These are phyloP conservation scores for Kandelia obovata DNA, from an alignment of 345 rosid genomes.

Conservation along the genomic window DNA sequence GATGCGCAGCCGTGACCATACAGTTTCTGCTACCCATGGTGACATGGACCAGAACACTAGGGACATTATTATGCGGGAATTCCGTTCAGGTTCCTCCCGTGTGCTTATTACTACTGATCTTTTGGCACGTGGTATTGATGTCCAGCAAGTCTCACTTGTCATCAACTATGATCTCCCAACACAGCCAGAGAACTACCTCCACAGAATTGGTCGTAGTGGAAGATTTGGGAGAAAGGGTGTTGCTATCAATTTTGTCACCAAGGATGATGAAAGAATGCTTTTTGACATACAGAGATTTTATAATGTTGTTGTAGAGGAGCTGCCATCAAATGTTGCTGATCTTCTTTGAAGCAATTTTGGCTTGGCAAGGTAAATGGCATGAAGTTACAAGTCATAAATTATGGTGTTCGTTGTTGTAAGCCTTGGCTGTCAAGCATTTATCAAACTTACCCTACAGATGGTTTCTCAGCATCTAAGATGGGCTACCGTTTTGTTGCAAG, in stretches of 20 bases:
- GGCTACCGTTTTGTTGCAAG: constrained; percentile 18
- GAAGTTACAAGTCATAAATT: background rate
- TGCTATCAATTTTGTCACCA: constrained; percentile 36
- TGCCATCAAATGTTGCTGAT: constrained; percentile 25
- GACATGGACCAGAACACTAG: constrained; percentile 93
- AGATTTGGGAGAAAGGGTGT: constrained; percentile 89
- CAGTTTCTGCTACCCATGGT: constrained; percentile 88
- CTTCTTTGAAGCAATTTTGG: constrained; percentile 20
- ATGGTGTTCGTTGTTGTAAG: background rate
- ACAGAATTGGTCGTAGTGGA: constrained; percentile 82
- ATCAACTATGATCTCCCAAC: constrained; percentile 85
- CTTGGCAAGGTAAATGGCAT: constrained; percentile 15
- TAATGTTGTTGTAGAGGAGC: constrained; percentile 19
- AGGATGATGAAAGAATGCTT: constrained; percentile 26
- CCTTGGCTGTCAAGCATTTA: constrained; percentile 1
- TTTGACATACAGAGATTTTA: constrained; percentile 21
- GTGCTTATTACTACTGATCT: constrained; percentile 83
- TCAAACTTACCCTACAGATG: background rate
- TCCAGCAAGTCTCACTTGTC: constrained; percentile 85
- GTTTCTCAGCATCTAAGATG: constrained; percentile 7
- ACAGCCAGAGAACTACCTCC: constrained; percentile 85
- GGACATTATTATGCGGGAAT: constrained; percentile 80
- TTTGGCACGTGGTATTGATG: constrained; percentile 87
- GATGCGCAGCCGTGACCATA: constrained; percentile 82
- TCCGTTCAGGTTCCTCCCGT: constrained; percentile 84